Evolutionary conservation across 179 eudicot species (phyloP), one percentile per base, ranked within the genome.

Genomic region (Beta lomatogona): DNA sequence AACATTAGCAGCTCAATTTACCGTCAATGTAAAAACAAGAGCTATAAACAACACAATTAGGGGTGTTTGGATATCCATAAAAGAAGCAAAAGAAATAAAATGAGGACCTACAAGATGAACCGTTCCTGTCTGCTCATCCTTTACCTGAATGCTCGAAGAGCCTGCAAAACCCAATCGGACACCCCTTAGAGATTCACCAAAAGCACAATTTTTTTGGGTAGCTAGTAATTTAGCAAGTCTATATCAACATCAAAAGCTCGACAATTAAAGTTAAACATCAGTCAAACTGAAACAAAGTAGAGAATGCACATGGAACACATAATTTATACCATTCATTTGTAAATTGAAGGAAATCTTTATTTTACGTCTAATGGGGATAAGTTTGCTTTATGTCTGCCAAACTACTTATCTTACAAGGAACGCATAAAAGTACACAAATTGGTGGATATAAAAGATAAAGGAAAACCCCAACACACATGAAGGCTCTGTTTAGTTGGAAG

Each of bases 61-160:
- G 54, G 78, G 60, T 53, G 78, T 82, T 73, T 82, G 85, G 21
- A 82, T 78, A 75, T 82, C 69, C 71, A 85, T 78, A 86, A 71
- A 54, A 15, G 79, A 80, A 57, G 91, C 91, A 22, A 89, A 86
- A 68, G 98, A 83, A 19, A 94, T 73, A 78, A 81, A 83, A 81
- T 90, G 98, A 15, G 97, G 87, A n/a, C 90, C 94, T 19, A 94
- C 98, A 60, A 91, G 81, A 87, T 94, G 96, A 46, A 89, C 93
- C 3, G 93, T 90, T 80, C 97, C 97, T 3, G 93, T 88, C 61
- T 82, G 86, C 84, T 91, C 97, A 78, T 94, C 98, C 85, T 83
- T 89, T 46, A 94, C 84, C 84, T 88, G 90, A 76, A 94, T 94
- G 90, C 89, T 94, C 61, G 98, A 90, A 21, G 98, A 94, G 83